Evolutionary conservation across 108 stramenopile species (phyloP), one percentile per base, ranked within the genome.

Genomic region (Nannochloropsis gaditana): DNA sequence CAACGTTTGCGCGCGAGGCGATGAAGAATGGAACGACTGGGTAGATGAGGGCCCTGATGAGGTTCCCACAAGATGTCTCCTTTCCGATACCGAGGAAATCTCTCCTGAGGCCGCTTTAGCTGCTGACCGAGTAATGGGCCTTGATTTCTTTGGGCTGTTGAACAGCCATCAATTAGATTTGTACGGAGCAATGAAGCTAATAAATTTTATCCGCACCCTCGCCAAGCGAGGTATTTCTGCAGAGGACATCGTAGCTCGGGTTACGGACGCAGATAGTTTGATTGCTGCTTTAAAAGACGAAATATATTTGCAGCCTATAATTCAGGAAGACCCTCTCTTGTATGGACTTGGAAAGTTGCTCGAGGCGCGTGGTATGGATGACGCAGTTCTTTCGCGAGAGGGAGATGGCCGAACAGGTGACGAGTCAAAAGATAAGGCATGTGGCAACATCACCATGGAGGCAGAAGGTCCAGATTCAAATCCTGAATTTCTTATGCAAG

Each of bases 151-250:
- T 73, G 59, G 59, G 2, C n/a, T 73, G 59, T n/a, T 73, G 4
- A n/a, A n/a, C 2, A 73, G 19, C 2, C 59, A 73, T n/a, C 19
- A n/a, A n/a, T n/a, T 73, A n/a, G 59, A n/a, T n/a, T 73, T 73
- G 59, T 73, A 73, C 59, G 59, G 59, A 73, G 59, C 59, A n/a
- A 73, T 73, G 59, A 73, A 73, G n/a, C 59, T 73, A n/a, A 73
- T 73, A 15, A 73, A 73, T 73, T 73, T 73, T 73, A 73, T 73
- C 59, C 59, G 59, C 59, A 73, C 59, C 59, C 59, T 73, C n/a
- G 59, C n/a, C 19, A 73, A 73, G 59, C 59, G n/a, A n/a, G 59
- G 59, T n/a, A n/a, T 73, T 15, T 73, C 59, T 15, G 59, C 59
- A n/a, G 59, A 73, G 59, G 19, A 73, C 15, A n/a, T 73, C n/a